These are phyloP conservation scores for Lachancea cidri DNA, from an alignment of 805 yeast genomes.

Conservation along the genomic window DNA sequence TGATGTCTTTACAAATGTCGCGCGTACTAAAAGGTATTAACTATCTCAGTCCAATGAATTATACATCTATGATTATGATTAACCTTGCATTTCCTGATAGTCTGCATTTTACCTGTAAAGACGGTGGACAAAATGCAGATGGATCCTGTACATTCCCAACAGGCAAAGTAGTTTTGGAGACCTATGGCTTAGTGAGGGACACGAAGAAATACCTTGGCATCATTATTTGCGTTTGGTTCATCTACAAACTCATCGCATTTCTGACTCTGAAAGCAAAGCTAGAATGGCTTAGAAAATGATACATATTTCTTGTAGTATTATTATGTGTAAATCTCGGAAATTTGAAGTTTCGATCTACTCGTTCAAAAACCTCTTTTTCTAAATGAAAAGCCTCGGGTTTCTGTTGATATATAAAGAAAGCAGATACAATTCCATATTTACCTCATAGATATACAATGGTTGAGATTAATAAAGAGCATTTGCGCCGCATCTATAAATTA, in stretches of 20 bases:
- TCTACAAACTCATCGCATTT: slow-evolving; percentile 25
- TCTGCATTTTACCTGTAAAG: slow-evolving; percentile 47
- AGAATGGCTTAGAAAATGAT: slow-evolving; percentile 21
- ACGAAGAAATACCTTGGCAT: slow-evolving; percentile 36
- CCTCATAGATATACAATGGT: neutral
- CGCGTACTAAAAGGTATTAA: slow-evolving; percentile 63
- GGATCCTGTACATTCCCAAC: slow-evolving; percentile 44
- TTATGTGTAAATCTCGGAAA: too few relatives aligned
- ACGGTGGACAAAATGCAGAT: slow-evolving; percentile 32
- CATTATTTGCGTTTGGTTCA: slow-evolving; percentile 23
- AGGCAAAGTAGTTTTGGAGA: slow-evolving; percentile 53
- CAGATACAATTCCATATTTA: too few relatives aligned
- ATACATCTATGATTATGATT: slow-evolving; percentile 57
- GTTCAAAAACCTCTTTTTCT: neutral
- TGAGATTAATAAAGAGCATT: neutral
- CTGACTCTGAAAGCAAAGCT: slow-evolving; percentile 23
- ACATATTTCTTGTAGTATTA: too few relatives aligned
- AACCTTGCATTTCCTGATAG: slow-evolving; percentile 51
- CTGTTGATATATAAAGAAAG: too few relatives aligned
- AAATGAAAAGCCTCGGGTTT: neutral
- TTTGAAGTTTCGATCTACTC: neutral
- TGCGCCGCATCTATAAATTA: neutral
- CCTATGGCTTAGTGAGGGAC: slow-evolving; percentile 41
- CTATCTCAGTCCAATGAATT: slow-evolving; percentile 73
- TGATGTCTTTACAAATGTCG: slow-evolving; percentile 75